Evolutionary conservation across 768 basidiomycete genomes (phyloP).

Genomic region (Kwoniella dejecticola): DNA sequence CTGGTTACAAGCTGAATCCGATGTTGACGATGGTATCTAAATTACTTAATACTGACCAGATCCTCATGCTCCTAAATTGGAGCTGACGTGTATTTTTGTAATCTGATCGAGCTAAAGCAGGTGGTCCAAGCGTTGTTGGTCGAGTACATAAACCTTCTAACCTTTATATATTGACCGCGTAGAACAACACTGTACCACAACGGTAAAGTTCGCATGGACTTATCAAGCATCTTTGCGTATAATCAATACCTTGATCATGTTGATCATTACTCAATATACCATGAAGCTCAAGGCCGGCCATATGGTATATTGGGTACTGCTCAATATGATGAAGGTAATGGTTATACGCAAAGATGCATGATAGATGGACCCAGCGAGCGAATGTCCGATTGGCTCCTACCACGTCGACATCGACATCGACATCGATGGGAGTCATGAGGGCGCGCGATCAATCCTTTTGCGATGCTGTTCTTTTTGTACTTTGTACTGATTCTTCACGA

Average conservation of each 20-base stretch:
- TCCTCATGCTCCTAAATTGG: too few species aligned
- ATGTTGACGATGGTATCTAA: not conserved
- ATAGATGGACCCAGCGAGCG: not conserved
- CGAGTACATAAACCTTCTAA: not conserved
- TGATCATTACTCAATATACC: not conserved
- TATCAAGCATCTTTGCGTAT: not conserved
- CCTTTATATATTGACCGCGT: not conserved
- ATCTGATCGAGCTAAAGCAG: not conserved
- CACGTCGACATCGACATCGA: not conserved
- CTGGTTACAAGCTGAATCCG: too few species aligned
- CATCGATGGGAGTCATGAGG: not conserved
- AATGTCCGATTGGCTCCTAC: too few species aligned
- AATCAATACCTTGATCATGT: not conserved
- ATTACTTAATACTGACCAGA: too few species aligned
- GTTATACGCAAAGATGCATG: not conserved
- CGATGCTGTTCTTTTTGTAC: not conserved
- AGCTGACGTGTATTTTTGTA: too few species aligned
- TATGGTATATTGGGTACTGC: not conserved
- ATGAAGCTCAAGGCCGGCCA: not conserved
- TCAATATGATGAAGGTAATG: not conserved
- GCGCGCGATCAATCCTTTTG: slow-evolving; percentile 6
- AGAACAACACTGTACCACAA: slow-evolving; percentile 6
- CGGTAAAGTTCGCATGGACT: not conserved
- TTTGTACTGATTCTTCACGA: too few species aligned
- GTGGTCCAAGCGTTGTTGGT: not conserved